Base-by-base conservation (phyloP, 805 yeast genomes). In the Saccharomycopsis sp. region DNA sequence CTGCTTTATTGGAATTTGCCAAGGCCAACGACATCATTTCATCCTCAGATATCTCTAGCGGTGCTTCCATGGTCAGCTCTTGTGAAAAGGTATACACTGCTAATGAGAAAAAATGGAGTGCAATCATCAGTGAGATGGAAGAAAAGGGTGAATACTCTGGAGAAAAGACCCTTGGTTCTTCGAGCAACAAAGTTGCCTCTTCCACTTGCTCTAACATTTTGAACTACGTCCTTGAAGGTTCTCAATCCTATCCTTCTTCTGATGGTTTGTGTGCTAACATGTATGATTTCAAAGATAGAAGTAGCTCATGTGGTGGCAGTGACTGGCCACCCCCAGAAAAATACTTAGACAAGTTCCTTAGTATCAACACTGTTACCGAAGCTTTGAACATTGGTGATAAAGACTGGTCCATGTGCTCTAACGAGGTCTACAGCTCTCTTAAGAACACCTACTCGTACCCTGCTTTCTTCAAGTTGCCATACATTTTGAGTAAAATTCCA, bases 241-340 rank as follows among this genome's bases (percentile, higher is more conserved):
- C 56, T 19, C 29, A 23, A 23, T 53, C 24, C n/a, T 59, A 65
- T 2, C 62, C 65, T 7, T 65, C 72, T 29, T 66, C 66, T 22
- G 64, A 75, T 63, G 70, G 76, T 66, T 78, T 75, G 58, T 93
- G 99, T 69, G 64, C 81, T 66, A 94, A 94, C 72, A 83, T 91
- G 79, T 93, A 94, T 69, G 96, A 94, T 69, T 81, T 82, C 57
- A 79, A 86, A 42, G 72, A 87, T 56, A 75, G 72, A 42, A 97
- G 91, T 68, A 71, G 83, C 65, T 97, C 98, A 0, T 73, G 86
- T 0, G 94, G 99, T 72, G 98, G 98, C 3, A 77, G 82, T 81
- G 86, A 87, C 69, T 94, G 98, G 98, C 94, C 94, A 0, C 34
- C 56, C 19, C 85, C 78, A 59, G 73, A 86, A 60, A 71, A 66